A percentile compares a stretch with the other conserved stretches of the same genome.
These are phyloP conservation scores for Talaromyces amestolkiae DNA, from an alignment of 2,329 filamentous ascomycete species.

Conservation along the genomic window DNA sequence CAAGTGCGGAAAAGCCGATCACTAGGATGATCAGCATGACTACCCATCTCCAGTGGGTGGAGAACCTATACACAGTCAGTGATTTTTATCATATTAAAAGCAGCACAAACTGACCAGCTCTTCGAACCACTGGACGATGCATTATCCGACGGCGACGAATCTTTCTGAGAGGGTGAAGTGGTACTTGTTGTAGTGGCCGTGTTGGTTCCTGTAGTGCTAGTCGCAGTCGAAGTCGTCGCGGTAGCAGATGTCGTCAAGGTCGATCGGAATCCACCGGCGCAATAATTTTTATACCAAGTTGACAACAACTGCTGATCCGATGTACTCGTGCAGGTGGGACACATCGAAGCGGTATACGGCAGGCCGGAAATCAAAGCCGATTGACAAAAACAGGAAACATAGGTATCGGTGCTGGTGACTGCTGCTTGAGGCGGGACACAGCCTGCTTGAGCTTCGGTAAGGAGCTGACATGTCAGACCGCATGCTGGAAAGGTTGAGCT, in stretches of 20 bases:
- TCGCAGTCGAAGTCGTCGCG: constrained; percentile 24
- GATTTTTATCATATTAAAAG: background rate
- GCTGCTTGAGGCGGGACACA: constrained; percentile 63
- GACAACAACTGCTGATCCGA: constrained; percentile 59
- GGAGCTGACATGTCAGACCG: constrained; percentile 56
- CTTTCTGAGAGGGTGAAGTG: background rate
- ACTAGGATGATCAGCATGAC: constrained; percentile 75
- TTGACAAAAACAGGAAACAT: constrained; percentile 72
- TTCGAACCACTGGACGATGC: background rate
- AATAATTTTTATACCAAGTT: constrained; percentile 69
- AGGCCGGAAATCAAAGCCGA: constrained; percentile 60
- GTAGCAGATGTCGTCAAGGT: constrained; percentile 31
- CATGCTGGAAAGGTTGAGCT: constrained; percentile 59
- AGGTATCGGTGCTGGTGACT: constrained; percentile 51
- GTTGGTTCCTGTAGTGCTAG: constrained; percentile 22
- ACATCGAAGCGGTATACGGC: constrained; percentile 58
- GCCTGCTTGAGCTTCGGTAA: constrained; percentile 68
- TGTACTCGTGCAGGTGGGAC: constrained; percentile 57
- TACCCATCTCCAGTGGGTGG: constrained; percentile 74
- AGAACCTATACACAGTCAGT: constrained; percentile 52
- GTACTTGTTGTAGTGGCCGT: constrained; percentile 3
- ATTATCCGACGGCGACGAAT: background rate
- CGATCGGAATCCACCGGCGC: constrained; percentile 41
- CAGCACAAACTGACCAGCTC: constrained; percentile 14
- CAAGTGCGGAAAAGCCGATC: constrained; percentile 65